Percentiles rank a stretch among this genome's conserved stretches.
Evolutionary conservation across 768 basidiomycete genomes (phyloP).

Genomic region (Zangia roseola): DNA sequence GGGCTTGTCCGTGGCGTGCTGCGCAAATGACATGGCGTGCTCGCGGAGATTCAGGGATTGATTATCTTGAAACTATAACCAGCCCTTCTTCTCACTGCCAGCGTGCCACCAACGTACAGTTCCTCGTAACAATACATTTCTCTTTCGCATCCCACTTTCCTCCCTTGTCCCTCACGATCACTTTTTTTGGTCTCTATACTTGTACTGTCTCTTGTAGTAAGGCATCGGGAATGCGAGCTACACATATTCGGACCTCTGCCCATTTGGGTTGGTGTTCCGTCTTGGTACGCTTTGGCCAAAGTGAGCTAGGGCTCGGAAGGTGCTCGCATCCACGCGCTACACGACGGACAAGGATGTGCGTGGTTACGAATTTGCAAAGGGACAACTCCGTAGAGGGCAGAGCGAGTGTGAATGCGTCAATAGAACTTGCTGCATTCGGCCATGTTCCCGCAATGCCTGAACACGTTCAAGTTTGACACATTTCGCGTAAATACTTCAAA

Average conservation of each 20-base stretch:
- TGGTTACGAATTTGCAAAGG: conserved; percentile 8
- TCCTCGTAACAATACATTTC: neutral
- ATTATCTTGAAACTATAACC: conserved; percentile 15
- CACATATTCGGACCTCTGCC: conserved; percentile 62
- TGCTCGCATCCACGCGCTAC: conserved; percentile 45
- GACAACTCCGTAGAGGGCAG: neutral
- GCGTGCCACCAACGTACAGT: neutral
- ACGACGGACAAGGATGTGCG: neutral
- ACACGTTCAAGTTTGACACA: conserved; percentile 64
- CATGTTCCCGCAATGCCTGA: conserved; percentile 69
- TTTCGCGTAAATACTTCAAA: conserved; percentile 60
- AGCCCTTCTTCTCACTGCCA: conserved; percentile 13
- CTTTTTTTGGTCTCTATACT: conserved; percentile 45
- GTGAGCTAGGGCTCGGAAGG: conserved; percentile 50
- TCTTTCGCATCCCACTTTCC: neutral
- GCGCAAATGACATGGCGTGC: neutral
- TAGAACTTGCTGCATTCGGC: conserved; percentile 75
- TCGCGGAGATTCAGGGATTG: conserved; percentile 13
- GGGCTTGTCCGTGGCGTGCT: neutral
- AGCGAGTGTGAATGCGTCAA: conserved; percentile 47
- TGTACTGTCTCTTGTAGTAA: conserved; percentile 61
- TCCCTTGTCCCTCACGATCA: conserved; percentile 23
- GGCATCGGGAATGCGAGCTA: conserved; percentile 68
- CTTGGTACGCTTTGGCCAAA: conserved; percentile 63
- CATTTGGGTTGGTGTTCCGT: conserved; percentile 66